These are phyloP conservation scores for Saccharomyces hybrid DNA, from an alignment of 1,139 yeast genomes.

Conservation along the genomic window DNA sequence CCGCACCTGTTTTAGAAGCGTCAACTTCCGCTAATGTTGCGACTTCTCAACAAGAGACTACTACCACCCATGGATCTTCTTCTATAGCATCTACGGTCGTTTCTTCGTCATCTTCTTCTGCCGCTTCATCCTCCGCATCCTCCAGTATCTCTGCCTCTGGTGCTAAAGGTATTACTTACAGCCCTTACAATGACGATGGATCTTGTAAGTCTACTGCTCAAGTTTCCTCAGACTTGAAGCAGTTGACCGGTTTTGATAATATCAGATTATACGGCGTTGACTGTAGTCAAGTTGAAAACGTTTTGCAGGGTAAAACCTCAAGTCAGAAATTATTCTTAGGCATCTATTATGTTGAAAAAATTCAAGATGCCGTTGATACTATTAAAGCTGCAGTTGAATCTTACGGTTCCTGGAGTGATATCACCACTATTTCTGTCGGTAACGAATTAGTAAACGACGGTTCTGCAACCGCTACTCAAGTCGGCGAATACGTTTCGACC, in stretches of 20 bases:
- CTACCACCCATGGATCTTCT: slow-evolving; percentile 37
- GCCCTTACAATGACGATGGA: slow-evolving; percentile 69
- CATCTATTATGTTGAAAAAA: slow-evolving; percentile 51
- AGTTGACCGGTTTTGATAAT: slow-evolving; percentile 46
- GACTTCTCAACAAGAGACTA: slow-evolving; percentile 29
- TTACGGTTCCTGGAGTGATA: slow-evolving; percentile 61
- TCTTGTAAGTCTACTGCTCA: slow-evolving; percentile 58
- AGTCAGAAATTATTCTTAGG: slow-evolving; percentile 67
- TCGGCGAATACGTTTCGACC: slow-evolving; percentile 45
- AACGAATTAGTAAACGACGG: slow-evolving; percentile 73
- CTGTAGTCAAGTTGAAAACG: slow-evolving; percentile 69
- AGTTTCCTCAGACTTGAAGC: slow-evolving; percentile 53
- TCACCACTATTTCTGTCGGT: slow-evolving; percentile 70
- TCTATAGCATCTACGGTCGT: slow-evolving; percentile 46
- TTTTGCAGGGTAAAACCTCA: slow-evolving; percentile 52
- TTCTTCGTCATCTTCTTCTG: slow-evolving; percentile 34
- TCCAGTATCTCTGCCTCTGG: slow-evolving; percentile 33
- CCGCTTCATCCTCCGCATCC: slow-evolving; percentile 43
- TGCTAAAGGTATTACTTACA: slow-evolving; percentile 68
- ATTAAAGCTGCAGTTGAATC: slow-evolving; percentile 48
- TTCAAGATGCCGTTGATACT: slow-evolving; percentile 45
- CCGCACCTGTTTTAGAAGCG: slow-evolving; percentile 13
- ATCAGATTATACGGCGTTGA: slow-evolving; percentile 81
- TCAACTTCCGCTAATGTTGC: slow-evolving; percentile 34
- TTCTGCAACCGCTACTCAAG: slow-evolving; percentile 49